Evolutionary conservation across 2,329 filamentous ascomycete species (phyloP), one percentile per base, ranked within the genome.

Genomic region (Metarhizium humberi): DNA sequence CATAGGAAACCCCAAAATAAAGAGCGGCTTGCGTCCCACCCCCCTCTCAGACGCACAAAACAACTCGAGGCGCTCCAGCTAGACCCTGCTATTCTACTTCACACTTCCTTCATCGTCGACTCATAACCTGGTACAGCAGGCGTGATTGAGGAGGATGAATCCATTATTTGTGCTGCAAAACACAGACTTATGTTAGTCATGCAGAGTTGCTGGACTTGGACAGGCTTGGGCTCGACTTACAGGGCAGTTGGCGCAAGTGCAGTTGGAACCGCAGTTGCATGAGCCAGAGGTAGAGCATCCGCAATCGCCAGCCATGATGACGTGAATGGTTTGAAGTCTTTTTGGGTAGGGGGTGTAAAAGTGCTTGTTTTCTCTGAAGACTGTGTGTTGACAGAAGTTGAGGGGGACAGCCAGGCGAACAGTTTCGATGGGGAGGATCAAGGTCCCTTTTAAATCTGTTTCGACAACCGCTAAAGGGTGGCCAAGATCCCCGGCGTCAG

Each of bases 221-320:
- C 14, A 49, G 18, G 20, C 36, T 42, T 25, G 46, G 16, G 20
- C 8, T 51, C 43, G 30, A 67, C 72, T 64, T 70, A 75, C 73
- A 61, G 73, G 72, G 71, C 73, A 75, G 64, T 66, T 66, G 50
- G 64, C 60, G 61, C 73, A 75, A 59, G 71, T 69, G 72, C 73
- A 75, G 66, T 60, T 46, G 34, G 66, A 63, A 62, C 73, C 73
- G 65, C 73, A 75, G 64, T 64, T 63, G 64, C 73, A 75, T 53
- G 69, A 63, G 61, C 73, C 73, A 58, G 71, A 69, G 52, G 67
- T 61, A 61, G 70, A 62, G 59, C 73, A 75, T 63, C 72, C 72
- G 61, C 71, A 75, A 63, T 67, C 71, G 64, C 25, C 45, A 57
- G 66, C 65, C 73, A 75, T 75, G 61, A 57, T 74, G 65, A 66